Evolutionary conservation across 305 asterid genomes (phyloP).

Genomic region (Stenogyne calaminthoides): DNA sequence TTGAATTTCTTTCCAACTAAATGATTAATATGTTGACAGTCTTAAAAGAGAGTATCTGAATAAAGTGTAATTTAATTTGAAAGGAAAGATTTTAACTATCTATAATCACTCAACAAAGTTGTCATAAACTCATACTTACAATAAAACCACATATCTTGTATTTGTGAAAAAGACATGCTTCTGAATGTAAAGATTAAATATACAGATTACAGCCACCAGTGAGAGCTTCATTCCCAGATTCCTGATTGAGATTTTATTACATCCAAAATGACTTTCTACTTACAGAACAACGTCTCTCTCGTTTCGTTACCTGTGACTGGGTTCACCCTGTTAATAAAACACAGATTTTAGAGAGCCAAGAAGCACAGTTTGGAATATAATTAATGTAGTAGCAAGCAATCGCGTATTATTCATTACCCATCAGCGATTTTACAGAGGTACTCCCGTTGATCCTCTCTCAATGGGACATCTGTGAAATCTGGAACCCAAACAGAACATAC

Average conservation of each 20-base stretch:
- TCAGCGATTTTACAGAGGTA: slow-evolving; percentile 87
- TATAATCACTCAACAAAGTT: slow-evolving; percentile 8
- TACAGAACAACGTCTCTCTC: slow-evolving; percentile 83
- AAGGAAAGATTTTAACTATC: not conserved
- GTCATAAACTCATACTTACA: not conserved
- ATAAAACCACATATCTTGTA: not conserved
- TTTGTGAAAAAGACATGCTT: not conserved
- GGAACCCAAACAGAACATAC: not conserved
- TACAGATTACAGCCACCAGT: not conserved
- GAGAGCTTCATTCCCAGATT: not conserved
- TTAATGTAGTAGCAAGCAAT: not conserved
- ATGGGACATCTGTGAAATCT: slow-evolving; percentile 95
- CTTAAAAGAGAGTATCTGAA: not conserved
- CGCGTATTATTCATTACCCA: slow-evolving; percentile 47
- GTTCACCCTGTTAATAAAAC: slow-evolving; percentile 52
- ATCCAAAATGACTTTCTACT: slow-evolving; percentile 31
- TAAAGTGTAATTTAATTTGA: not conserved
- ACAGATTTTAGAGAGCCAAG: not conserved
- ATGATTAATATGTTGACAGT: not conserved
- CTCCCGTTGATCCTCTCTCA: slow-evolving; percentile 87
- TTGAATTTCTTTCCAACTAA: not conserved
- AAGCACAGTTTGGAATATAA: not conserved
- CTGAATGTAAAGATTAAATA: not conserved
- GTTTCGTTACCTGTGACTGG: slow-evolving; percentile 84
- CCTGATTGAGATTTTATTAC: slow-evolving; percentile 8